Base-by-base conservation (phyloP, 768 basidiomycete genomes). In the Lyophyllum shimeji region DNA sequence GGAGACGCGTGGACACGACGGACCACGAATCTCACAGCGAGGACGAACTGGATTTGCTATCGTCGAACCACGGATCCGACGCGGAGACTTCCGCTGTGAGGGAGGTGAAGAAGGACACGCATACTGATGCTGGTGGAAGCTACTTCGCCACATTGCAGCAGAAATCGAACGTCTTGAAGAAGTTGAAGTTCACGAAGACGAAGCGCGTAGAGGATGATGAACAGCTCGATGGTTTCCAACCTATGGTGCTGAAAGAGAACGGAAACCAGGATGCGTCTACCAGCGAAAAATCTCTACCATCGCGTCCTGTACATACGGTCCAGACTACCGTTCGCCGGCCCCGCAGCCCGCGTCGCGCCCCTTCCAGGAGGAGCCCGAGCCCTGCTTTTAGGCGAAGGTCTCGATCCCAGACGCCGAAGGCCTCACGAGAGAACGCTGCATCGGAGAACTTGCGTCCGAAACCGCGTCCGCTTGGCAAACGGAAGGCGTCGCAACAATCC, bases 181-280 rank as follows among this genome's bases (percentile, higher is more conserved):
- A 8, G 5, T 54, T 72, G 24, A 74, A 69, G 57, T 78, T 76
- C 59, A 75, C 57, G 13, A 79, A 64, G 63, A 76, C 65, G 23
- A 75, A 69, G 54, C 6, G 48, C 3, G 9, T 34, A 29, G 63
- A 60, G 25, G 52, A 21, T 17, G 29, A 33, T 25, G 27, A 8
- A 15, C 31, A 50, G 52, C 11, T 3, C 1, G 57, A 52, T 50
- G 24, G 23, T 40, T 52, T 53, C 2, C 48, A 47, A 29, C 44
- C 23, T 31, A 11, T 39, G 8, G 51, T 53, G 3, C 20, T 49
- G 7, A 55, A 55, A 27, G 51, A 56, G 13, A 12, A 52, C 8
- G 25, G 27, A 12, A 50, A 40, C 24, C 17, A n/a, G 17, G 25
- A 47, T 7, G 15, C n/a, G 0, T 55, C 51, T 27, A 20, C 1